A percentile compares a stretch with the other conserved stretches of the same genome.
These are phyloP conservation scores for Actinidia chinensis DNA, from an alignment of 179 eudicot genomes.

Conservation along the genomic window DNA sequence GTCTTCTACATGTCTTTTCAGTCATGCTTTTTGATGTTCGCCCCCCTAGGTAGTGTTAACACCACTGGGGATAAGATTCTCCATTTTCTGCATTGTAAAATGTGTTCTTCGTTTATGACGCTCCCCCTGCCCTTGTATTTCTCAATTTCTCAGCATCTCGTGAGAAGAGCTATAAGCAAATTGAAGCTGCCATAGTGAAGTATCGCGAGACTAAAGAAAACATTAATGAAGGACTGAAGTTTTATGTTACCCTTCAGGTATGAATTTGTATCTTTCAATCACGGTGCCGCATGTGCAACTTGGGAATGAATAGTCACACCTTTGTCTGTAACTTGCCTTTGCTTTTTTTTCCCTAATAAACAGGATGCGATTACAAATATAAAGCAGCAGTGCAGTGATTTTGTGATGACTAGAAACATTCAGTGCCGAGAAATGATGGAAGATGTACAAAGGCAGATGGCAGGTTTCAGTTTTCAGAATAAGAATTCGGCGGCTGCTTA, in stretches of 20 bases:
- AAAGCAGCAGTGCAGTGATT: constrained; percentile 95
- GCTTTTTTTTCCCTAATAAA: constrained; percentile 12
- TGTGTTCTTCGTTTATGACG: neutral
- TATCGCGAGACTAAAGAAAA: constrained; percentile 89
- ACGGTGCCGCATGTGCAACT: neutral
- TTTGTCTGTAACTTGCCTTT: constrained; percentile 1
- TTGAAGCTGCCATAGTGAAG: constrained; percentile 89
- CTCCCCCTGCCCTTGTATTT: neutral
- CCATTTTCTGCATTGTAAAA: neutral
- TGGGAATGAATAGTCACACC: neutral
- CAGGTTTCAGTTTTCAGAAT: constrained; percentile 89
- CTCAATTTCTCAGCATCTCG: constrained; percentile 58
- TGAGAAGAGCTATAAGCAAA: constrained; percentile 81
- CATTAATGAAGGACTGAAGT: constrained; percentile 89
- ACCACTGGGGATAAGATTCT: neutral
- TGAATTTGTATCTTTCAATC: neutral
- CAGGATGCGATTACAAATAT: constrained; percentile 93
- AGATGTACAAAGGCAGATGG: constrained; percentile 76
- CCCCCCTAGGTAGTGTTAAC: neutral
- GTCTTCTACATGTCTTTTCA: neutral
- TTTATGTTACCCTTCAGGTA: constrained; percentile 98
- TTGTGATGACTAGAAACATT: constrained; percentile 87
- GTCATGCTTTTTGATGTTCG: neutral
- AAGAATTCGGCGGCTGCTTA: constrained; percentile 37
- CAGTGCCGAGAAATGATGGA: constrained; percentile 98